Percentiles rank a stretch among this genome's conserved stretches.
Evolutionary conservation across 257 asterid genomes (phyloP).

Genomic region (Echium plantagineum): DNA sequence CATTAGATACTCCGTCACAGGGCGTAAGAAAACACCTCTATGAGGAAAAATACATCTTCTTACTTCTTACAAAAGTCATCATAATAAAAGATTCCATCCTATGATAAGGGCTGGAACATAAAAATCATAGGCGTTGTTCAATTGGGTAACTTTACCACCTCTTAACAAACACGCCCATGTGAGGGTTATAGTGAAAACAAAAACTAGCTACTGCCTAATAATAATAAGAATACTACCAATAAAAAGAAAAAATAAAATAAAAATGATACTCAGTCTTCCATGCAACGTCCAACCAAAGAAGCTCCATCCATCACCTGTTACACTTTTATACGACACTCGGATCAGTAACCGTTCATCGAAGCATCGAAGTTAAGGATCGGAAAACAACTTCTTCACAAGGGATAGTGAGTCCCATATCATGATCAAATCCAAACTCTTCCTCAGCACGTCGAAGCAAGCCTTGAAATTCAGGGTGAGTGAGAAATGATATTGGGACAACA

Average conservation of each 20-base stretch:
- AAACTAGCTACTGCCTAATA: not conserved
- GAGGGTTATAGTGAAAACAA: conserved; percentile 3
- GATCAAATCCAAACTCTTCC: conserved; percentile 43
- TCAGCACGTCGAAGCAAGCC: conserved; percentile 33
- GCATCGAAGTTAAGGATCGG: conserved; percentile 35
- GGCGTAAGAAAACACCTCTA: conserved; percentile 22
- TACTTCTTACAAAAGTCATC: not conserved
- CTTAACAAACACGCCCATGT: conserved; percentile 2
- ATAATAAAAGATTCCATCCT: conserved; percentile 22
- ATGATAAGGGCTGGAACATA: not conserved
- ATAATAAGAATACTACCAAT: no score
- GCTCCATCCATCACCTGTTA: no score
- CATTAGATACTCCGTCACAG: conserved; percentile 12
- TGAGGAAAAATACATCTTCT: conserved; percentile 19
- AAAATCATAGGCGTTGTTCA: conserved; percentile 10
- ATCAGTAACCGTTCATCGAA: no score
- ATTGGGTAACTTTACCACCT: conserved; percentile 15
- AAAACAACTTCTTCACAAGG: conserved; percentile 41
- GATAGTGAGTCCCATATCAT: conserved; percentile 38
- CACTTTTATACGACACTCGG: no score
- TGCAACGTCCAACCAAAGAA: no score
- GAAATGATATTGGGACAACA: conserved; percentile 35
- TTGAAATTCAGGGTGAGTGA: conserved; percentile 33
- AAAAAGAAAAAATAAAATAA: not conserved
- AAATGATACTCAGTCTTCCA: not conserved